phyloP scores from a whole-genome alignment of 805 yeast species.

The Saccharomycopsis microspora region DNA sequence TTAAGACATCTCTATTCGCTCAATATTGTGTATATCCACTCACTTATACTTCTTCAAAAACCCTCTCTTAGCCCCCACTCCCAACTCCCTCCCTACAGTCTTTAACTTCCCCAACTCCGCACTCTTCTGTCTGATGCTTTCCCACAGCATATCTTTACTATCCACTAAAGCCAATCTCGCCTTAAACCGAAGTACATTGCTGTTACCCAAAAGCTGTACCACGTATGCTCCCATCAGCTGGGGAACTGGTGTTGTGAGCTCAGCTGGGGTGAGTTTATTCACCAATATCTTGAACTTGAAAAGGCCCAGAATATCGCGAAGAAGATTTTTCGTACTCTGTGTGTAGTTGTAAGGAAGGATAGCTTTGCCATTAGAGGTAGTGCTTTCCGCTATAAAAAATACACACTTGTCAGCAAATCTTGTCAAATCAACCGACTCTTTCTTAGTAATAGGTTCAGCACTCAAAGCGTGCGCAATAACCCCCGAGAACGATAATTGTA shows the following conservation, averaged over 20 bases:
- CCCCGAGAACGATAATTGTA: not conserved
- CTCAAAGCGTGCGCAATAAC: not conserved
- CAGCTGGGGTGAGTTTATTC: conserved; percentile 6
- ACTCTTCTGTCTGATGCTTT: not conserved
- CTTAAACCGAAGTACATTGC: conserved; percentile 1
- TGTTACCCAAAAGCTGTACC: not conserved
- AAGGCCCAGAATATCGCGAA: not conserved
- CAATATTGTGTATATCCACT: no score
- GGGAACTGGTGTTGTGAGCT: conserved; percentile 13
- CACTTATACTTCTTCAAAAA: not conserved
- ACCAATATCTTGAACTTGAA: conserved; percentile 6
- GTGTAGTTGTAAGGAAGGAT: conserved; percentile 35
- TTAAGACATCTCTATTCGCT: no score
- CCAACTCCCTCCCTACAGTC: conserved; percentile 9
- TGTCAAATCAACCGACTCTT: not conserved
- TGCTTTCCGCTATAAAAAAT: conserved; percentile 66
- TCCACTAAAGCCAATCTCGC: conserved; percentile 2
- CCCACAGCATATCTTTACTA: not conserved
- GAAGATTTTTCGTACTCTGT: not conserved
- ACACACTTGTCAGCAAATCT: conserved; percentile 28
- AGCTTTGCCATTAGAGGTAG: conserved; percentile 75
- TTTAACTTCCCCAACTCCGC: conserved; percentile 8
- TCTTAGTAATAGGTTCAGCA: not conserved
- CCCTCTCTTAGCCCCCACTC: not conserved
- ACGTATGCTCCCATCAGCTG: not conserved